A percentile compares a stretch with the other conserved stretches of the same genome.
Evolutionary conservation across 441 rosid genomes (phyloP).

Genomic region (Biscutella laevigata): DNA sequence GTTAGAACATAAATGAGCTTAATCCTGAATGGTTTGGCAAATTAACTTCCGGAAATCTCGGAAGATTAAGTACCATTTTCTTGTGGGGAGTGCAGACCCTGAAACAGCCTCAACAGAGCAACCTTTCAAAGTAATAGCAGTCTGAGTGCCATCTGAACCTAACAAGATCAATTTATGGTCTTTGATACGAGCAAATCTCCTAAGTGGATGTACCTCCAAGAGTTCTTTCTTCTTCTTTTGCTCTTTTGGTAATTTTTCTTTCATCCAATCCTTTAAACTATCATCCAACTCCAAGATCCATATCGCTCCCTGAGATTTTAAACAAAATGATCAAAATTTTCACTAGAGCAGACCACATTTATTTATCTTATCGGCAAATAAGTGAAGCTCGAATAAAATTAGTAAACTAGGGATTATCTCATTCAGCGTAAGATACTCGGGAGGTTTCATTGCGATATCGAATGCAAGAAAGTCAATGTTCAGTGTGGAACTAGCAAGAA

Average conservation of each 20-base stretch:
- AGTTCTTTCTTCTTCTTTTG: slow-evolving; percentile 52
- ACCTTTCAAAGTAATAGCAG: slow-evolving; percentile 39
- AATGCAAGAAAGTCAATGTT: not conserved
- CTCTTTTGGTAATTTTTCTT: slow-evolving; percentile 42
- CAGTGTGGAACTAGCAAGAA: not conserved
- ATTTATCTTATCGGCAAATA: not conserved
- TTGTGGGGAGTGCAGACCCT: slow-evolving; percentile 47
- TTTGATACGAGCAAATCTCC: slow-evolving; percentile 52
- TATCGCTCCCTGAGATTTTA: slow-evolving; percentile 53
- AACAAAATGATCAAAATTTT: not conserved
- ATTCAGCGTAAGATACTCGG: not conserved
- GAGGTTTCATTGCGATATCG: not conserved
- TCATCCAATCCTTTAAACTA: slow-evolving; percentile 32
- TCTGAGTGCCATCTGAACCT: slow-evolving; percentile 41
- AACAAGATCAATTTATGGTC: slow-evolving; percentile 45
- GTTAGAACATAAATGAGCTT: no score
- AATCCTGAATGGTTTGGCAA: no score
- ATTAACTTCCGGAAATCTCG: not conserved
- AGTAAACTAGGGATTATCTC: not conserved
- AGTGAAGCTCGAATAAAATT: not conserved
- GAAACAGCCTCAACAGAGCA: slow-evolving; percentile 79
- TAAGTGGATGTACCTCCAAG: slow-evolving; percentile 60
- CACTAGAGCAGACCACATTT: not conserved
- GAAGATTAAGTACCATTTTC: slow-evolving; percentile 59
- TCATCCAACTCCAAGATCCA: slow-evolving; percentile 78